Evolutionary conservation across 2,329 filamentous ascomycete species (phyloP), one percentile per base, ranked within the genome.

Genomic region (Raffaelea arxii): DNA sequence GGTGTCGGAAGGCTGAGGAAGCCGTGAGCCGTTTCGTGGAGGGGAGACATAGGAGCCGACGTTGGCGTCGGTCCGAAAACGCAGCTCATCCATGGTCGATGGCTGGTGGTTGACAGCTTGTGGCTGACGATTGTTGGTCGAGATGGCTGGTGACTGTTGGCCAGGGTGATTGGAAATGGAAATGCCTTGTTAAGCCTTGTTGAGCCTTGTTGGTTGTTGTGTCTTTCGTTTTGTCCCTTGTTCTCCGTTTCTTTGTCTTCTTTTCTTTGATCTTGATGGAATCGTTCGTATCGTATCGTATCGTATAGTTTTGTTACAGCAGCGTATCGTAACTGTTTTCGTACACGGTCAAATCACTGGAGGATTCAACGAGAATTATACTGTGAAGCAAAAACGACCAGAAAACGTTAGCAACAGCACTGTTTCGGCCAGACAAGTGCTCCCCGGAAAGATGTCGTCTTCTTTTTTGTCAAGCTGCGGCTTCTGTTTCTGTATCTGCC

Each of bases 31-130:
- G 64, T 84, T 84, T 62, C 86, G 81, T 56, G 80, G 78, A 59
- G 86, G 82, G 58, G 85, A 83, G 59, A 82, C 80, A 65, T 88
- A 79, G 55, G 80, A 78, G 61, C 82, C 79, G 69, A 89, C 86
- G 54, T 82, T 71, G 58, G 78, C 69, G 59, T 94, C 88, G 67
- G 77, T 77, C 57, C 83, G 81, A 67, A 85, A 90, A 63, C 83
- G 82, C 65, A 86, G 72, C 67, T 89, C 84, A 67, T 91, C 86
- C 77, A 87, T 85, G 9, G 21, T 39, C n/a, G 39, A 6, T 24
- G 6, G 24, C 19, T 18, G 12, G 12, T 46, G 19, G 22, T 21
- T 43, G 18, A 19, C 18, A 4, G 19, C 23, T 12, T 6, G 25
- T 22, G 22, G 2, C n/a, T 36, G 24, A 24, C 25, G 27, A 27